A percentile compares a stretch with the other conserved stretches of the same genome.
Evolutionary conservation across 106 monocot genomes (phyloP).

Genomic region (Gastrodia elata): DNA sequence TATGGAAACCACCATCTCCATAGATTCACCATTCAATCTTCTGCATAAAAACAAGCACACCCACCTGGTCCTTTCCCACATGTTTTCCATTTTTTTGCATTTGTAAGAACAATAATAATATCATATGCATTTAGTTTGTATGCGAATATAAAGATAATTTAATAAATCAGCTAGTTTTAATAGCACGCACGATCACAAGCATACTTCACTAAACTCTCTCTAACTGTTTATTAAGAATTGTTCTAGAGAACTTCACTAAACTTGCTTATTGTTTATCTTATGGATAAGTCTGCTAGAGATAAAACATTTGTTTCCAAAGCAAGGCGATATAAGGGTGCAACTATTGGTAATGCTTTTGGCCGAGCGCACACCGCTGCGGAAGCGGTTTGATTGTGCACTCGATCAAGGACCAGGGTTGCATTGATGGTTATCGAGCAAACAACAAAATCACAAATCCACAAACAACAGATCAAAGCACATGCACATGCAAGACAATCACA

Average conservation of each 20-base stretch:
- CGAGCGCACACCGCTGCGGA: too few species aligned
- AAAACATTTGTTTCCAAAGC: constrained; percentile 62
- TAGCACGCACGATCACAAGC: not conserved
- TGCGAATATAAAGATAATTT: not conserved
- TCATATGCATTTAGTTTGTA: not conserved
- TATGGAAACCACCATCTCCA: constrained; percentile 17
- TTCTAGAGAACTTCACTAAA: constrained; percentile 72
- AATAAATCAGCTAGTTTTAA: not conserved
- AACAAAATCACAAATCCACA: too few species aligned
- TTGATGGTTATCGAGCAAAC: too few species aligned
- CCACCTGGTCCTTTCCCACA: constrained; percentile 92
- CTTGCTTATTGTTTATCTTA: constrained; percentile 12
- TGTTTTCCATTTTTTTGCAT: constrained; percentile 64
- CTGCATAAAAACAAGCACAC: constrained; percentile 67
- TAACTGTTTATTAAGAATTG: constrained; percentile 43
- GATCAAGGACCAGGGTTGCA: too few species aligned
- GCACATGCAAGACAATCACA: too few species aligned
- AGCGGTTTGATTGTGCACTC: too few species aligned
- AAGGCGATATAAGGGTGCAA: constrained; percentile 59
- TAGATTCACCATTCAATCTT: constrained; percentile 14
- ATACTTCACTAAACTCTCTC: constrained; percentile 56
- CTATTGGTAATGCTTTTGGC: too few species aligned
- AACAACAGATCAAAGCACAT: too few species aligned
- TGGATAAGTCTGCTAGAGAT: constrained; percentile 23
- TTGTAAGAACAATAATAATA: constrained; percentile 9